phyloP scores from a whole-genome alignment of 2,329 filamentous ascomycete species.

The Aspergillus neoniger region DNA sequence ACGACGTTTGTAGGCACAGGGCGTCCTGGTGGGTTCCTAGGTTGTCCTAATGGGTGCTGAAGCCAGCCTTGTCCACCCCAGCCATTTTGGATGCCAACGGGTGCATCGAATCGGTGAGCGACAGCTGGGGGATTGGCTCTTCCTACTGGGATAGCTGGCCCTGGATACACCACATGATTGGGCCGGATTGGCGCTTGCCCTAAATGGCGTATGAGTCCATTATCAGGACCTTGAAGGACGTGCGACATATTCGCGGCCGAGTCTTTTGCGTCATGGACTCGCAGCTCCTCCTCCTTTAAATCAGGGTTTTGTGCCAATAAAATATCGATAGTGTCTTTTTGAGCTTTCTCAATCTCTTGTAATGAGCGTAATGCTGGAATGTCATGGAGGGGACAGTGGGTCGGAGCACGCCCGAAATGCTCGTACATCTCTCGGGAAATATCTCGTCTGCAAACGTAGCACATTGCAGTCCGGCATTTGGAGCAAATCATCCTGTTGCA shows the following conservation, averaged over 20 bases:
- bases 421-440: slow-evolving; percentile 61
- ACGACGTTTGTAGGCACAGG: too few species aligned
- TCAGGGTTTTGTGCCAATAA: slow-evolving; percentile 29
- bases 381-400: slow-evolving; percentile 33
- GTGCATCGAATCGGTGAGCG: too few species aligned
- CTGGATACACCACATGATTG: too few species aligned
- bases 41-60: too few species aligned
- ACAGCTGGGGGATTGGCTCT: too few species aligned
- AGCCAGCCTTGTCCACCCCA: too few species aligned
- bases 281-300: slow-evolving; percentile 23
- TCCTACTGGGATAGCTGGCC: too few species aligned
- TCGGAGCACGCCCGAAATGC: slow-evolving; percentile 66
- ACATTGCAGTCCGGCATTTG: slow-evolving; percentile 58
- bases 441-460: slow-evolving; percentile 64
- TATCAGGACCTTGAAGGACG: not conserved
- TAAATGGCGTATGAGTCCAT: too few species aligned
- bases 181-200: too few species aligned
- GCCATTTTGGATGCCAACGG: too few species aligned
- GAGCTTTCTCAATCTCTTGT: slow-evolving; percentile 32
- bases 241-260: not conserved
- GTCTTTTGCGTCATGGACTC: slow-evolving; percentile 13
- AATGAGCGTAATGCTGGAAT: slow-evolving; percentile 16
- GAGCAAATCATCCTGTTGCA: slow-evolving; percentile 84
- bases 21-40: too few species aligned
- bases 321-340: slow-evolving; percentile 31